A percentile compares a stretch with the other conserved stretches of the same genome.
Evolutionary conservation across 257 asterid genomes (phyloP).

Genomic region (Pogostemon cablin): DNA sequence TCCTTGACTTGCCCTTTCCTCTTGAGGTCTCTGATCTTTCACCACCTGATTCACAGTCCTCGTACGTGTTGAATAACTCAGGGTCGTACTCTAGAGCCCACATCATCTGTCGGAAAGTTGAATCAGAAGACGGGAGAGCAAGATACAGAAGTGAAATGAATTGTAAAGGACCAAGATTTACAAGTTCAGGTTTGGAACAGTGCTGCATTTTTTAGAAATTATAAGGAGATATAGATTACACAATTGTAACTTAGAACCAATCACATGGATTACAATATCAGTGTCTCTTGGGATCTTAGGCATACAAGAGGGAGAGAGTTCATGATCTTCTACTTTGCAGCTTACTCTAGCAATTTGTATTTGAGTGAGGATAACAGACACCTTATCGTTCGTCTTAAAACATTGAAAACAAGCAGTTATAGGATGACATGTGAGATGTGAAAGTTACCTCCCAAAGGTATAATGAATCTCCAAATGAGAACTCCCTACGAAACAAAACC

Average conservation of each 20-base stretch:
- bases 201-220: too few species aligned
- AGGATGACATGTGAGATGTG: background rate
- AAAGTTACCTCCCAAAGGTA: conserved; percentile 91
- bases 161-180: background rate
- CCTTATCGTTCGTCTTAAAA: too few species aligned
- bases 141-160: background rate
- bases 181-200: too few species aligned
- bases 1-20: conserved; percentile 55
- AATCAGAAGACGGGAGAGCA: conserved; percentile 20
- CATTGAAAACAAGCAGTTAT: too few species aligned
- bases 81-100: conserved; percentile 98
- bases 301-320: too few species aligned
- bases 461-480: conserved; percentile 87
- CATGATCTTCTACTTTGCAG: too few species aligned
- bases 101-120: conserved; percentile 66
- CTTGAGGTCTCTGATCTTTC: conserved; percentile 55
- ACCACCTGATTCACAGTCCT: conserved; percentile 50
- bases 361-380: too few species aligned
- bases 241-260: too few species aligned
- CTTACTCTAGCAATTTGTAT: too few species aligned
- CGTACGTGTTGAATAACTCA: conserved; percentile 52
- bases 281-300: too few species aligned
- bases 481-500: conserved; percentile 94
- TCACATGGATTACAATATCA: too few species aligned
- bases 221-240: too few species aligned